phyloP scores from a whole-genome alignment of 306 rosid genomes.

The Hippophae gyantsensis region DNA sequence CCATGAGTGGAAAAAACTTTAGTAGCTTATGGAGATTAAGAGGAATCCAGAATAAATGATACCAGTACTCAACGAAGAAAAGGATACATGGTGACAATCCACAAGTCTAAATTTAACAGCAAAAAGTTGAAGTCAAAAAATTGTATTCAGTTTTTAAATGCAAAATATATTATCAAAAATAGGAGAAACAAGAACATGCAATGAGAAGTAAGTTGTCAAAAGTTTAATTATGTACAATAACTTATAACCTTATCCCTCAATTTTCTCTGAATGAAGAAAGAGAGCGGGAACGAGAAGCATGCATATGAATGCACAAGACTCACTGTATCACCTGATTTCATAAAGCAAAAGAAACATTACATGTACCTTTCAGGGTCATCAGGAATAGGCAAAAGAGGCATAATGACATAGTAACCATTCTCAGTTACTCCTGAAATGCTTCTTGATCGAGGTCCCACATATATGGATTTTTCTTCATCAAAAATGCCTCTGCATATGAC shows the following conservation, averaged over 20 bases:
- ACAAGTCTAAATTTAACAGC: too few species aligned
- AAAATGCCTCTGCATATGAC: slow-evolving; percentile 57
- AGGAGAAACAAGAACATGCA: not conserved
- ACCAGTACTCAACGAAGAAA: too few species aligned
- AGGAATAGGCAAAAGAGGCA: slow-evolving; percentile 69
- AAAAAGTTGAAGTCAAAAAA: too few species aligned
- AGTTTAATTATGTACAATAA: not conserved
- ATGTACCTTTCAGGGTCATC: slow-evolving; percentile 50
- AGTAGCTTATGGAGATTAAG: too few species aligned
- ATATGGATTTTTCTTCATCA: slow-evolving; percentile 69
- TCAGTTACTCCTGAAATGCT: slow-evolving; percentile 94
- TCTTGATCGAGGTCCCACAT: slow-evolving; percentile 92
- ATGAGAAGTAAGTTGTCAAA: not conserved
- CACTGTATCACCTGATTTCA: slow-evolving; percentile 9
- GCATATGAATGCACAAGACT: not conserved
- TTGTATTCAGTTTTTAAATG: not conserved
- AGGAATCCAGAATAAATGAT: too few species aligned
- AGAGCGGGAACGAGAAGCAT: slow-evolving; percentile 1
- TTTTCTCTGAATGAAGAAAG: not conserved
- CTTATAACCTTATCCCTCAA: not conserved
- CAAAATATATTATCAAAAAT: not conserved
- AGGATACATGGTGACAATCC: too few species aligned
- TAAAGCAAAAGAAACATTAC: slow-evolving; percentile 8
- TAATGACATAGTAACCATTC: slow-evolving; percentile 81
- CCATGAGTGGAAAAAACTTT: too few species aligned